Evolutionary conservation across 2,329 filamentous ascomycete genomes (phyloP).

Genomic region (Clonostachys byssicola): DNA sequence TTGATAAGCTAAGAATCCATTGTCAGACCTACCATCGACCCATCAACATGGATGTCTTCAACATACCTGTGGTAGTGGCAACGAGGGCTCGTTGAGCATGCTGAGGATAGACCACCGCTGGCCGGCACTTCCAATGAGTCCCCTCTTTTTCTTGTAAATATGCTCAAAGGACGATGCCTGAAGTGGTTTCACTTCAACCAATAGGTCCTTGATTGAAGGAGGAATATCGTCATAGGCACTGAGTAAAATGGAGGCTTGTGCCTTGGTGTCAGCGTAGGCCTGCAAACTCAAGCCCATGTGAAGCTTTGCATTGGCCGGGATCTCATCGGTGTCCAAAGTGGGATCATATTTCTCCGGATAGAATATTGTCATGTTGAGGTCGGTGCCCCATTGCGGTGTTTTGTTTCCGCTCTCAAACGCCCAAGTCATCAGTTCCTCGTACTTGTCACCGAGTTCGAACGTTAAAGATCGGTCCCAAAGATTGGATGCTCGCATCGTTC

Average conservation of each 20-base stretch:
- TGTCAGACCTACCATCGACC: no score
- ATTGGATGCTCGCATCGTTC: neutral
- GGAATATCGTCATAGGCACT: neutral
- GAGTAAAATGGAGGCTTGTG: no score
- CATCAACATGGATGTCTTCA: neutral
- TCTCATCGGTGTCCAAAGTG: neutral
- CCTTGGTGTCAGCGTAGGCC: no score
- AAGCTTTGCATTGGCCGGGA: neutral
- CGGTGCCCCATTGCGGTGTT: neutral
- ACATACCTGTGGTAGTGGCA: neutral
- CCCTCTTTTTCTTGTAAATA: neutral
- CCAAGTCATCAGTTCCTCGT: neutral
- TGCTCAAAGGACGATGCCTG: neutral
- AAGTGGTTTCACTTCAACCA: neutral
- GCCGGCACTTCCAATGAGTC: neutral
- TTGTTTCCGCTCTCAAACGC: no score
- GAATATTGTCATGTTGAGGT: constrained; percentile 1
- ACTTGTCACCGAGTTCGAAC: neutral
- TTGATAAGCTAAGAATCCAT: no score
- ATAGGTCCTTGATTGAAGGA: neutral
- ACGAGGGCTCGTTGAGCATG: neutral
- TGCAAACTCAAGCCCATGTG: no score
- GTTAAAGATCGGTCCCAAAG: neutral
- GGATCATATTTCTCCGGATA: constrained; percentile 1
- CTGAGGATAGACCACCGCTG: neutral